Evolutionary conservation across 106 monocot genomes (phyloP).

Genomic region (Vanilla planifolia): DNA sequence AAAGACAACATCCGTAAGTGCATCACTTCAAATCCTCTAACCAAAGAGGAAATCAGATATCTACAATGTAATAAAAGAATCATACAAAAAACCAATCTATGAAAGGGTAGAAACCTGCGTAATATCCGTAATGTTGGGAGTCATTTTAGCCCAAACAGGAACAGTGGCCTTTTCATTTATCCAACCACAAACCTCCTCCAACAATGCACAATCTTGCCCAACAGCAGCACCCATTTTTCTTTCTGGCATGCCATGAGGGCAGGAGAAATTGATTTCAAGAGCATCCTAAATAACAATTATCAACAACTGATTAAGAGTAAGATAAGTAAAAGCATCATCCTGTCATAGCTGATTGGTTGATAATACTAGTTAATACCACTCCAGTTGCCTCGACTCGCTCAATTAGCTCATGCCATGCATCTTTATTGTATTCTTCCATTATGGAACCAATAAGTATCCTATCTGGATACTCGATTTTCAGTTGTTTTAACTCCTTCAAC

Average conservation of each 20-base stretch:
- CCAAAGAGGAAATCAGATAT: too few species aligned
- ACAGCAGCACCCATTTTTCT: conserved; percentile 98
- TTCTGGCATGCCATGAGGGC: conserved; percentile 99
- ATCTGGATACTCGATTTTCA: conserved; percentile 87
- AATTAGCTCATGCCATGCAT: conserved; percentile 91
- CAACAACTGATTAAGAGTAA: conserved; percentile 3
- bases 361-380: conserved; percentile 45
- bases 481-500: conserved; percentile 82
- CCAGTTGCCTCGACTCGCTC: conserved; percentile 91
- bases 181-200: conserved; percentile 96
- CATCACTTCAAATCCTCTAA: too few species aligned
- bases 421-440: conserved; percentile 98
- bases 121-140: conserved; percentile 94
- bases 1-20: too few species aligned
- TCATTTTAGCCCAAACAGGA: conserved; percentile 99
- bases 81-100: neutral
- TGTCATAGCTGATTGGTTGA: neutral
- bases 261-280: conserved; percentile 97
- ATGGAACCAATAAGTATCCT: conserved; percentile 94
- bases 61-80: too few species aligned
- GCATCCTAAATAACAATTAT: conserved; percentile 55
- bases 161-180: conserved; percentile 96
- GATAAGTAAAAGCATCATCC: neutral
- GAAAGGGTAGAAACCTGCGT: conserved; percentile 43
- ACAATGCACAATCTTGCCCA: conserved; percentile 83